A percentile compares a stretch with the other conserved stretches of the same genome.
phyloP scores from a whole-genome alignment of 805 yeast species.

The Metschnikowia hibisci region DNA sequence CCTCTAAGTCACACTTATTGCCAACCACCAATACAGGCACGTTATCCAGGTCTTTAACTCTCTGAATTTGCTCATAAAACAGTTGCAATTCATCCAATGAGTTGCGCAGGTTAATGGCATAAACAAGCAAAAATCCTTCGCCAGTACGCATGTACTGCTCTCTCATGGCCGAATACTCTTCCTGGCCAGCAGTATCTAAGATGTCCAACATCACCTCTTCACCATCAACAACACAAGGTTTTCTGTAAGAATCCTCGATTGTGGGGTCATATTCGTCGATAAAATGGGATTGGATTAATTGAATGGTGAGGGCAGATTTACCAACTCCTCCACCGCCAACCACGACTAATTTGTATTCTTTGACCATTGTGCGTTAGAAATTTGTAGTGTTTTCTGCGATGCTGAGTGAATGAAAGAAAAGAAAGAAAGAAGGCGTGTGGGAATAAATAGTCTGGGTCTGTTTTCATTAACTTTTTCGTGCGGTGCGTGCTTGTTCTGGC shows the following conservation, averaged over 20 bases:
- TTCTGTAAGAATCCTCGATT: constrained; percentile 87
- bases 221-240: constrained; percentile 79
- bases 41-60: constrained; percentile 69
- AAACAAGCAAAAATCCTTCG: constrained; percentile 87
- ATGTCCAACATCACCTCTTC: constrained; percentile 66
- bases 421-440: neutral
- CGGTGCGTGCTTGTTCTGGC: constrained; percentile 1
- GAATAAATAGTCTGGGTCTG: neutral
- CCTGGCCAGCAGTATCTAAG: constrained; percentile 97
- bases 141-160: constrained; percentile 97
- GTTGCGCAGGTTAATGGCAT: constrained; percentile 78
- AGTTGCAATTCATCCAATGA: constrained; percentile 81
- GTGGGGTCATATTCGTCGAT: constrained; percentile 99
- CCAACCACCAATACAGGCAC: constrained; percentile 83
- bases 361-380: constrained; percentile 28
- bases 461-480: constrained; percentile 3
- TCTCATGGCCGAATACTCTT: constrained; percentile 80
- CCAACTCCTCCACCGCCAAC: constrained; percentile 99
- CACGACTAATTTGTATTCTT: constrained; percentile 89
- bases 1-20: constrained; percentile 71
- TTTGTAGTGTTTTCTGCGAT: neutral
- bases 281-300: constrained; percentile 89
- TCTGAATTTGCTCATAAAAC: constrained; percentile 70
- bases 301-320: constrained; percentile 92
- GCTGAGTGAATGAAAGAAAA: neutral